Percentiles rank a stretch among this genome's conserved stretches.
Conservation (phyloP, 768 basidiomycete genomes). For the Kwoniella sp. region DNA sequence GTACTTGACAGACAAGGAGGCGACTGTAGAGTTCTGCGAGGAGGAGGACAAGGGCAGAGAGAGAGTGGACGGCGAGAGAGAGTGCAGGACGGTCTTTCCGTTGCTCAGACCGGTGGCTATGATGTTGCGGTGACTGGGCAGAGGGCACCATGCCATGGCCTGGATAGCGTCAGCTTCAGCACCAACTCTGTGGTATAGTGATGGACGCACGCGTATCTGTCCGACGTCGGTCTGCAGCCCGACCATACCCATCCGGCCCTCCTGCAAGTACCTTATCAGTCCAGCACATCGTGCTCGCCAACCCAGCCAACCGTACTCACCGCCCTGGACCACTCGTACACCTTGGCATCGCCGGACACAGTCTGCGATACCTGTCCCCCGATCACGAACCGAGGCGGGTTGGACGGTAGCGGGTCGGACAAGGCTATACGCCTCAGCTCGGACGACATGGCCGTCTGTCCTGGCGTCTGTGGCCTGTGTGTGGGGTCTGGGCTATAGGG, state of each 20-base stretch:
- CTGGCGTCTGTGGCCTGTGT: neutral
- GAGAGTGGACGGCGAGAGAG: constrained; percentile 35
- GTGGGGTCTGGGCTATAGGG: neutral
- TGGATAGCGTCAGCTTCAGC: neutral
- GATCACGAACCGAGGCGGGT: constrained; percentile 33
- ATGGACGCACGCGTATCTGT: constrained; percentile 32
- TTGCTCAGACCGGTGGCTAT: constrained; percentile 37
- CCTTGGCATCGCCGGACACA: constrained; percentile 40
- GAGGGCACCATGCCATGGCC: constrained; percentile 43
- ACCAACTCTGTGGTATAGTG: neutral
- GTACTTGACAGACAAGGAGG: constrained; percentile 29
- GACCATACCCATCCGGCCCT: constrained; percentile 34
- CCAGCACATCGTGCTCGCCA: neutral
- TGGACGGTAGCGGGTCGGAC: constrained; percentile 22
- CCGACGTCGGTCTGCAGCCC: constrained; percentile 43
- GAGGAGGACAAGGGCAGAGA: constrained; percentile 14
- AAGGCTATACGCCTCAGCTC: constrained; percentile 25
- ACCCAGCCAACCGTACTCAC: constrained; percentile 10
- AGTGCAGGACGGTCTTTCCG: constrained; percentile 33
- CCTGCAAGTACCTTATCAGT: constrained; percentile 7
- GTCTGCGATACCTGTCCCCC: constrained; percentile 32
- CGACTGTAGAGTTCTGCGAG: constrained; percentile 16
- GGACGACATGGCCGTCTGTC: neutral
- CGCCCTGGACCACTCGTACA: constrained; percentile 37
- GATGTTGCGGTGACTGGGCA: constrained; percentile 26